Evolutionary conservation across 2,329 filamentous ascomycete species (phyloP), one percentile per base, ranked within the genome.

Genomic region (Colletotrichum tropicicola): DNA sequence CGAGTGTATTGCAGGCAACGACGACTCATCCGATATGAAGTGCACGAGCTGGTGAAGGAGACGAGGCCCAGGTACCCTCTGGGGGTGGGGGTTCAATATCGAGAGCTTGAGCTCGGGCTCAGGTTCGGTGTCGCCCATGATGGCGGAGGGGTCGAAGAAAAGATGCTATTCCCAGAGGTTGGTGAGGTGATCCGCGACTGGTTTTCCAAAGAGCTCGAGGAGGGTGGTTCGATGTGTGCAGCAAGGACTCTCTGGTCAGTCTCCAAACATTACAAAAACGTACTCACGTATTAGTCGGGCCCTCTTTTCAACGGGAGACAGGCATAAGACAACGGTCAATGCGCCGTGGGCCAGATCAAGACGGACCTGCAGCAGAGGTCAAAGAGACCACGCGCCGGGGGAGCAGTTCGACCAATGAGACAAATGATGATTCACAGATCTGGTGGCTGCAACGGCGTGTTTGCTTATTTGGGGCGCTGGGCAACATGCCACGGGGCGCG

Each of bases 1-100:
- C 77, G 28, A 88, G 60, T 94, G 90, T 66, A 94, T 84, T 7
- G 92, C 91, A 41, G 77, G 76, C 6, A 72, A 70, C 47, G 76
- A 70, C 23, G 76, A 70, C 23, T 72, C 66, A n/a, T 75, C 65
- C 35, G 71, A 64, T 19, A 78, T 70, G 59, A 71, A 72, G 25
- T 80, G 77, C 51, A 96, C 86, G 7, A 97, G 83, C 9, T 91
- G 76, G 74, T 87, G 84, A 37, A 87, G 74, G 47, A 86, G 74
- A 10, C 63, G 59, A 21, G 84, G 82, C 1, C 85, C 85, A 1
- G 77, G 70, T 6, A 85, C 69, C 59, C 71, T 75, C 13, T 61
- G 64, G 10, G 84, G 78, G 25, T 73, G 71, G 9, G 82, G 74
- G 70, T 87, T 87, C 66, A 83, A 71, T 48, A 86, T 77, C 9